These are phyloP conservation scores for Zygosaccharomyces gambellarensis DNA, from an alignment of 805 yeast species.

Conservation along the genomic window DNA sequence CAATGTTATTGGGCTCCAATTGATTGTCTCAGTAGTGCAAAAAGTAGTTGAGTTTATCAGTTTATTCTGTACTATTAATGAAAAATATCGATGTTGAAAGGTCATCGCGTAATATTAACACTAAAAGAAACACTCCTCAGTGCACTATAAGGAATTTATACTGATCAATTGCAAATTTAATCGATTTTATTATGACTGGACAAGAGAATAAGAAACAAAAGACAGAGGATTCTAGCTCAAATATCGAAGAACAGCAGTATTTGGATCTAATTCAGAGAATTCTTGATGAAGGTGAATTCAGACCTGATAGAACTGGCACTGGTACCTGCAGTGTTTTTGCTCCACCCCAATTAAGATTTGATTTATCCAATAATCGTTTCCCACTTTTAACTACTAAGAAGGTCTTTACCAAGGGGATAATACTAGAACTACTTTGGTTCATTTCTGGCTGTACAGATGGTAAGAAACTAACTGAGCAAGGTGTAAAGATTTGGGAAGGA, in stretches of 20 bases:
- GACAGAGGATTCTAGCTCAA: conserved; percentile 16
- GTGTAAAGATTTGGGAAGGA: conserved; percentile 99
- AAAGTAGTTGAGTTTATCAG: no score
- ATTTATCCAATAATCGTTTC: conserved; percentile 62
- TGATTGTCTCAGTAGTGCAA: no score
- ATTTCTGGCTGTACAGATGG: conserved; percentile 87
- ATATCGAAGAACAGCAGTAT: conserved; percentile 76
- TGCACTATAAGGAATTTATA: background rate
- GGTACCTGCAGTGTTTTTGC: conserved; percentile 90
- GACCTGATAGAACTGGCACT: conserved; percentile 97
- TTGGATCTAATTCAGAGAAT: conserved; percentile 75
- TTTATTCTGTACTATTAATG: background rate
- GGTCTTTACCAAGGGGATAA: conserved; percentile 83
- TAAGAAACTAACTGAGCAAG: conserved; percentile 66
- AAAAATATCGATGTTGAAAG: background rate
- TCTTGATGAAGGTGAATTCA: conserved; percentile 76
- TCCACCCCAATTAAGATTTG: conserved; percentile 91
- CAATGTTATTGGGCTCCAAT: background rate
- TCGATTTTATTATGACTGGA: conserved; percentile 9
- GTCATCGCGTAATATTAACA: conserved; percentile 3
- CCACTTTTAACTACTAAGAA: conserved; percentile 91
- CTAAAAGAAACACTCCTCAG: background rate
- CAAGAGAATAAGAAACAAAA: conserved; percentile 7
- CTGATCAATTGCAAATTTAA: background rate
- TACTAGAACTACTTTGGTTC: conserved; percentile 91